Conservation (phyloP, 73 alveolate genomes). For the Blepharisma stoltei region DNA sequence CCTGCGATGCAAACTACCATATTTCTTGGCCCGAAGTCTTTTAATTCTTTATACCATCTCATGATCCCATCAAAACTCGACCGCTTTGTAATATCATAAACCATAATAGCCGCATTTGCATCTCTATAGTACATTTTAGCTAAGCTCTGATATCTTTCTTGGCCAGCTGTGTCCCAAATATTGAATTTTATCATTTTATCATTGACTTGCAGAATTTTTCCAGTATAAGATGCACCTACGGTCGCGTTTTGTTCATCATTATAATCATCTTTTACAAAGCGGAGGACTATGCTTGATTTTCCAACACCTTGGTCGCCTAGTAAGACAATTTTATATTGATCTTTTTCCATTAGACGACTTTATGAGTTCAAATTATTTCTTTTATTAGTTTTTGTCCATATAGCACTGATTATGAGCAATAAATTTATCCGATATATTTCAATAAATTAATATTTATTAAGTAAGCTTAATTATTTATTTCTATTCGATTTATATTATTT, state of each 20-base stretch:
- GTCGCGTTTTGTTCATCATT: slow-evolving; percentile 59
- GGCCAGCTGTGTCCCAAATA: slow-evolving; percentile 72
- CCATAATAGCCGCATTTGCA: slow-evolving; percentile 46
- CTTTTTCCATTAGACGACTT: slow-evolving; percentile 13
- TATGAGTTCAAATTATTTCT: too few relatives aligned
- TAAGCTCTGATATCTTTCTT: slow-evolving; percentile 51
- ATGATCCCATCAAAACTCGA: slow-evolving; percentile 51
- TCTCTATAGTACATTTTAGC: slow-evolving; percentile 51
- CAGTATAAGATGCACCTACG: slow-evolving; percentile 73
- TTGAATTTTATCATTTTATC: slow-evolving; percentile 33
- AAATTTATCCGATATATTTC: too few relatives aligned
- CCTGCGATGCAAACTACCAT: slow-evolving; percentile 62
- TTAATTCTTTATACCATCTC: slow-evolving; percentile 64
- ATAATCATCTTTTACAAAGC: slow-evolving; percentile 55
- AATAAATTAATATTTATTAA: too few relatives aligned
- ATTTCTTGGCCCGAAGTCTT: slow-evolving; percentile 48
- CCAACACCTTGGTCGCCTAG: slow-evolving; percentile 88
- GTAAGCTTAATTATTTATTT: too few relatives aligned
- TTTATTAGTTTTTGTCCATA: too few relatives aligned
- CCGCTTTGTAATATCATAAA: slow-evolving; percentile 47
- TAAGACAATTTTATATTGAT: slow-evolving; percentile 63
- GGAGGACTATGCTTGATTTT: slow-evolving; percentile 65
- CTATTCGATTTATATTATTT: too few relatives aligned
- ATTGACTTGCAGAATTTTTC: slow-evolving; percentile 46
- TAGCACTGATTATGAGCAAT: too few relatives aligned